These are phyloP conservation scores for Neonectria coccinea DNA, from an alignment of 2,329 filamentous ascomycete genomes.

Conservation along the genomic window DNA sequence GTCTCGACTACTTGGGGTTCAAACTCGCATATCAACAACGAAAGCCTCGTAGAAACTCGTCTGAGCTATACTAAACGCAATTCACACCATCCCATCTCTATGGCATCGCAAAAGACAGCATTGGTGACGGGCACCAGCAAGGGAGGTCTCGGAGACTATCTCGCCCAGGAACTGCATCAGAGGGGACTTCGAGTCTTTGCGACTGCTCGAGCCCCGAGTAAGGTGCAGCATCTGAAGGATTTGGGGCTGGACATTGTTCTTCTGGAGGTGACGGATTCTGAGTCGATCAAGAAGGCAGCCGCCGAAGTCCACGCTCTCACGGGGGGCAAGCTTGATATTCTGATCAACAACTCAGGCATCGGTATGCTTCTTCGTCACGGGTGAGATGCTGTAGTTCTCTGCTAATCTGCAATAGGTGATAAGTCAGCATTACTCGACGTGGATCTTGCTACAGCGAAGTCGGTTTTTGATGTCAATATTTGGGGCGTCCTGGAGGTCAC, in stretches of 20 bases:
- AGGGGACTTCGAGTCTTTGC: conserved; percentile 55
- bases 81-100: not conserved
- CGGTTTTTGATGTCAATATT: conserved; percentile 54
- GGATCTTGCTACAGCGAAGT: conserved; percentile 35
- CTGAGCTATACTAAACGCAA: not conserved
- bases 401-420: conserved; percentile 27
- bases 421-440: conserved; percentile 39
- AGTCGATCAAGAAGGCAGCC: conserved; percentile 50
- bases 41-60: too few relatives aligned
- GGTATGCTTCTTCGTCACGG: conserved; percentile 35
- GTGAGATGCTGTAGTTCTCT: conserved; percentile 21
- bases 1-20: not conserved
- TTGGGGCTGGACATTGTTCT: conserved; percentile 52
- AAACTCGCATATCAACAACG: not conserved
- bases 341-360: conserved; percentile 58
- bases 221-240: conserved; percentile 47
- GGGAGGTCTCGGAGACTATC: conserved; percentile 55
- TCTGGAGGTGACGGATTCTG: conserved; percentile 55
- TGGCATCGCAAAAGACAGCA: conserved; percentile 38
- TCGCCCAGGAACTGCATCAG: conserved; percentile 53
- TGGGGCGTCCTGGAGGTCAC: conserved; percentile 54
- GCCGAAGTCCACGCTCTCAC: conserved; percentile 49
- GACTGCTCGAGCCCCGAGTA: conserved; percentile 52
- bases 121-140: conserved; percentile 55
- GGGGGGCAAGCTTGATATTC: conserved; percentile 54